Percentiles rank a stretch among this genome's conserved stretches.
Conservation (phyloP, 1,284 basidiomycete species). For the Irpex sp. region DNA sequence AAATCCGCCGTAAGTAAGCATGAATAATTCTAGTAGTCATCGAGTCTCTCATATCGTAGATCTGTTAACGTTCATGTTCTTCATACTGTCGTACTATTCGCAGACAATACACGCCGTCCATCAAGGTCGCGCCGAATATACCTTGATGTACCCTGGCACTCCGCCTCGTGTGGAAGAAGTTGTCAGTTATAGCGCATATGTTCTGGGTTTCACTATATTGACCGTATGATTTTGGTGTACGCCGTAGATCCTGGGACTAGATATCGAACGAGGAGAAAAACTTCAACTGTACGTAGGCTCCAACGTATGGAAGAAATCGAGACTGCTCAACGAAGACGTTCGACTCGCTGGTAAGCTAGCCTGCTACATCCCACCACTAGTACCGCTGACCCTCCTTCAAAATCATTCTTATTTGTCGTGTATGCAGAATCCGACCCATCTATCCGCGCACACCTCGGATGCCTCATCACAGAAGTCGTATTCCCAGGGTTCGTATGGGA, state of each 20-base stretch:
- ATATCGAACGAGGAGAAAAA: slow-evolving; percentile 36
- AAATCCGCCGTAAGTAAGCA: slow-evolving; percentile 21
- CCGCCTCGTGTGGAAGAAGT: too few species aligned
- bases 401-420: too few species aligned
- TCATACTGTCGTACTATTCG: background rate
- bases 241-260: slow-evolving; percentile 36
- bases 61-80: too few species aligned
- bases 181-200: too few species aligned
- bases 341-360: slow-evolving; percentile 11
- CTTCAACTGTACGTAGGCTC: slow-evolving; percentile 43
- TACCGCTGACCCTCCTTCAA: too few species aligned
- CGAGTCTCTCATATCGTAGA: too few species aligned
- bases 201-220: too few species aligned
- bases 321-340: slow-evolving; percentile 38
- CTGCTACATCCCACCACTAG: slow-evolving; percentile 3
- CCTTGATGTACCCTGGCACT: slow-evolving; percentile 33
- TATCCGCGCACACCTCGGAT: slow-evolving; percentile 29
- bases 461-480: slow-evolving; percentile 48
- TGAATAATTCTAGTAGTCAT: too few species aligned
- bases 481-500: slow-evolving; percentile 47
- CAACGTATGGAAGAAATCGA: slow-evolving; percentile 48
- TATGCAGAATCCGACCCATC: slow-evolving; percentile 10
- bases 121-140: slow-evolving; percentile 45
- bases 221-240: too few species aligned
- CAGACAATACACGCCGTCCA: slow-evolving; percentile 49